Evolutionary conservation across 768 basidiomycete genomes (phyloP).

Genomic region (Daedaleopsis sinensis): DNA sequence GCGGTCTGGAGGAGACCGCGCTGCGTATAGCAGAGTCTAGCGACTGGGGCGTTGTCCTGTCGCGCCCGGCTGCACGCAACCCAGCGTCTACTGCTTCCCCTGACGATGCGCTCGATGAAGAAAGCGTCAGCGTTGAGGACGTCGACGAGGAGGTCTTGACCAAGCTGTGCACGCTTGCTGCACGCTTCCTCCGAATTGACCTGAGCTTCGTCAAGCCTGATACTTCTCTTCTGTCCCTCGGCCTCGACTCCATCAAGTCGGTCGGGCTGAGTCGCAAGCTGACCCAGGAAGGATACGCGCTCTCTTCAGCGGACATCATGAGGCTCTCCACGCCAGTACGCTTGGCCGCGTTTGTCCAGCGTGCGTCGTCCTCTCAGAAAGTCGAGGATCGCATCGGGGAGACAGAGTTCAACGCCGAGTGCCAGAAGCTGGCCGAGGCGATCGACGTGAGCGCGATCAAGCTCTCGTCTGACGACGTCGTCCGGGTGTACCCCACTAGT

Average conservation of each 20-base stretch:
- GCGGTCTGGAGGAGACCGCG: conserved; percentile 31
- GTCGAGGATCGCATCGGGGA: neutral
- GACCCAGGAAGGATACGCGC: conserved; percentile 34
- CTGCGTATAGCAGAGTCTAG: conserved; percentile 17
- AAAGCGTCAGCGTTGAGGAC: neutral
- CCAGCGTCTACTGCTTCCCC: neutral
- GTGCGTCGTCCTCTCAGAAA: neutral
- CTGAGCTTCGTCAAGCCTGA: conserved; percentile 1
- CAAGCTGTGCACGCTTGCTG: conserved; percentile 5
- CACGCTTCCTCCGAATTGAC: conserved; percentile 17
- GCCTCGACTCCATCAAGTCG: conserved; percentile 51
- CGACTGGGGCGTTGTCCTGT: neutral
- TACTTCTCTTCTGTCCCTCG: conserved; percentile 47
- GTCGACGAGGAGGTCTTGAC: conserved; percentile 8
- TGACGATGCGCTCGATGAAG: neutral
- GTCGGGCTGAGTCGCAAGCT: conserved; percentile 44
- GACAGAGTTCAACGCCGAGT: conserved; percentile 11
- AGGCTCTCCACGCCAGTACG: conserved; percentile 10
- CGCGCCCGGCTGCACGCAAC: neutral
- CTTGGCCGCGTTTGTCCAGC: conserved; percentile 8
- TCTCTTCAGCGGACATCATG: conserved; percentile 43
- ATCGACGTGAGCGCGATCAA: conserved; percentile 27
- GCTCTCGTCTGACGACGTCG: conserved; percentile 34
- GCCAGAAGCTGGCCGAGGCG: conserved; percentile 1
- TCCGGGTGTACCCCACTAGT: conserved; percentile 43